These are phyloP conservation scores for Epichloe elymi DNA, from an alignment of 2,329 filamentous ascomycete species.

Conservation along the genomic window DNA sequence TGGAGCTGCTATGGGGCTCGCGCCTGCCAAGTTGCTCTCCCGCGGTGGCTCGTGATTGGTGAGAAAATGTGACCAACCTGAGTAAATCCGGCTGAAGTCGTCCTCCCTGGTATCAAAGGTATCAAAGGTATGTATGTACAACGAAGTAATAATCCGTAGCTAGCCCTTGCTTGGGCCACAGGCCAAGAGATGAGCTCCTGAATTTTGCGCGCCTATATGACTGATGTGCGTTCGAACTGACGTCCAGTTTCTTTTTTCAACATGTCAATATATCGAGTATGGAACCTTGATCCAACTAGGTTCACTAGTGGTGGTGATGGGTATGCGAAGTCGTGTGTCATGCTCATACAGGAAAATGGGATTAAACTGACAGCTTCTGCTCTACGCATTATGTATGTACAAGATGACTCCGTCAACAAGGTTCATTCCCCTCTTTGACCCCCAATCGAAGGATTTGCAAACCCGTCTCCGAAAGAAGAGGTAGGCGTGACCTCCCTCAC, in stretches of 20 bases:
- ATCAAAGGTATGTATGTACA: too few relatives aligned
- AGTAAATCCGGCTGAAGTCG: too few relatives aligned
- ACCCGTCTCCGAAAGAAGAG: neutral
- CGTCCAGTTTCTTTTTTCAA: too few relatives aligned
- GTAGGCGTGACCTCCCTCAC: neutral
- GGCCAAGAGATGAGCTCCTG: neutral
- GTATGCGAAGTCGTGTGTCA: neutral
- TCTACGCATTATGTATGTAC: neutral
- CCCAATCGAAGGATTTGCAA: neutral
- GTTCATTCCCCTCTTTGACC: neutral
- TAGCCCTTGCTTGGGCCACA: neutral
- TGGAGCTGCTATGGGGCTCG: neutral
- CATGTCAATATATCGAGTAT: neutral
- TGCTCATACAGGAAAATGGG: neutral
- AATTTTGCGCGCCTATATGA: too few relatives aligned
- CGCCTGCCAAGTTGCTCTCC: neutral
- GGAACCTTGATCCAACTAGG: neutral
- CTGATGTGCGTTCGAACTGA: too few relatives aligned
- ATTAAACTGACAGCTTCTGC: neutral
- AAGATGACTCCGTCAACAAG: neutral
- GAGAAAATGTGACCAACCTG: neutral
- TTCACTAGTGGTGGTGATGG: neutral
- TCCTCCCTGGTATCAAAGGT: too few relatives aligned
- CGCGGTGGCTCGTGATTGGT: constrained; percentile 2
- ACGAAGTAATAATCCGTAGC: too few relatives aligned